phyloP scores from a whole-genome alignment of 805 yeast species.

The Yarrowia sp. region DNA sequence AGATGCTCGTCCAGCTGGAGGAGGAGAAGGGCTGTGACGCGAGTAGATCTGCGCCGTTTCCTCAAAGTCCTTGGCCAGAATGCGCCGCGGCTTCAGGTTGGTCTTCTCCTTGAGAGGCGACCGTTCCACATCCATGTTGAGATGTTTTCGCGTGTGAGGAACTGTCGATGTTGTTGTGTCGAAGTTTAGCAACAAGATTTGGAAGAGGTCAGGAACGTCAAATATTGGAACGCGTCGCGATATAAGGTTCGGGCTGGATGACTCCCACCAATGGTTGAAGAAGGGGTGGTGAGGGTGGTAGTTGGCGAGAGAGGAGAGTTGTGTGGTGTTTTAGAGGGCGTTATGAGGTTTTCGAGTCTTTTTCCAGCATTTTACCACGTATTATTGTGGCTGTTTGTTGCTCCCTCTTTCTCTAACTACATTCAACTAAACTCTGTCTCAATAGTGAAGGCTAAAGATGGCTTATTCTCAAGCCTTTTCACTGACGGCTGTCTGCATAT shows the following conservation, averaged over 20 bases:
- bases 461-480: no score
- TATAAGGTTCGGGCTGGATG: constrained; percentile 28
- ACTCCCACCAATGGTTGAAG: constrained; percentile 6
- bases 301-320: no score
- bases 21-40: constrained; percentile 30
- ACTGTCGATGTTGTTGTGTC: constrained; percentile 3
- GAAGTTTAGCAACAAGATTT: constrained; percentile 22
- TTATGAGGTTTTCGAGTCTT: no score
- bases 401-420: no score
- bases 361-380: no score
- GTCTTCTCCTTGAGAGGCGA: constrained; percentile 36
- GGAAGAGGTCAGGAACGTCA: constrained; percentile 12
- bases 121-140: constrained; percentile 32
- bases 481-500: no score
- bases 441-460: no score
- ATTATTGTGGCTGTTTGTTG: no score
- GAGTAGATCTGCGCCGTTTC: constrained; percentile 27
- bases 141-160: neutral
- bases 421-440: no score
- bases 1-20: constrained; percentile 5
- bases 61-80: constrained; percentile 35
- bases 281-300: no score
- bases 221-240: constrained; percentile 35
- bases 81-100: constrained; percentile 32
- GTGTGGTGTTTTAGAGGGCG: no score